These are phyloP conservation scores for Kluyveromyces siamensis DNA, from an alignment of 805 yeast genomes.

Conservation along the genomic window DNA sequence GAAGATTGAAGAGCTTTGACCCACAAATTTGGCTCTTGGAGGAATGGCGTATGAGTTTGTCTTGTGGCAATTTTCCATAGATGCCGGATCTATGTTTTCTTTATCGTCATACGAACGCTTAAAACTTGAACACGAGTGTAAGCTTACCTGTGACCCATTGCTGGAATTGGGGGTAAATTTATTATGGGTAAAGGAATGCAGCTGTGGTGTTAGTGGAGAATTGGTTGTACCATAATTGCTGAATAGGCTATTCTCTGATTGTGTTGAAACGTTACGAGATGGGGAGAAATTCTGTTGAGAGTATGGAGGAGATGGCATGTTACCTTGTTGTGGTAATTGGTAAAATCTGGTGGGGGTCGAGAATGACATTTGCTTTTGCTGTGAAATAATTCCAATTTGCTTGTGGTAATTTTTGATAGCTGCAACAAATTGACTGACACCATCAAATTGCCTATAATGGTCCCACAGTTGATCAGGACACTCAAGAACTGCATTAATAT, in stretches of 20 bases:
- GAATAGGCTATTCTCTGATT: constrained; percentile 26
- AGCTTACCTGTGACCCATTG: constrained; percentile 22
- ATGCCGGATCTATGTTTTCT: constrained; percentile 17
- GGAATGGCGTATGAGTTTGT: constrained; percentile 13
- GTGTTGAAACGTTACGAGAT: constrained; percentile 24
- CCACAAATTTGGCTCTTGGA: constrained; percentile 23
- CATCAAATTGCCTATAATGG: constrained; percentile 17
- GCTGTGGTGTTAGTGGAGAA: constrained; percentile 27
- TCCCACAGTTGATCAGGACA: constrained; percentile 19
- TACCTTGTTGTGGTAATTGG: constrained; percentile 8
- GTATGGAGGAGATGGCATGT: constrained; percentile 23
- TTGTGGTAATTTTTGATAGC: constrained; percentile 13
- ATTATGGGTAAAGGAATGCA: constrained; percentile 22
- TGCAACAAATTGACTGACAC: constrained; percentile 17
- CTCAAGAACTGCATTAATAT: constrained; percentile 17
- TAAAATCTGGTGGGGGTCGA: constrained; percentile 18
- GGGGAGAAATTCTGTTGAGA: constrained; percentile 24
- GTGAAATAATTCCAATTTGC: constrained; percentile 8
- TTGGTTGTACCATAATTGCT: constrained; percentile 16
- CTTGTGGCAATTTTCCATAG: background rate
- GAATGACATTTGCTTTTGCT: constrained; percentile 19
- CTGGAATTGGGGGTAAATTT: constrained; percentile 18
- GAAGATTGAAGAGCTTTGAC: constrained; percentile 17
- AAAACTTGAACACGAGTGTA: constrained; percentile 17
- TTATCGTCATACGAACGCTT: constrained; percentile 14